phyloP scores from a whole-genome alignment of 352 stramenopile species.

The Pythium periplocum region DNA sequence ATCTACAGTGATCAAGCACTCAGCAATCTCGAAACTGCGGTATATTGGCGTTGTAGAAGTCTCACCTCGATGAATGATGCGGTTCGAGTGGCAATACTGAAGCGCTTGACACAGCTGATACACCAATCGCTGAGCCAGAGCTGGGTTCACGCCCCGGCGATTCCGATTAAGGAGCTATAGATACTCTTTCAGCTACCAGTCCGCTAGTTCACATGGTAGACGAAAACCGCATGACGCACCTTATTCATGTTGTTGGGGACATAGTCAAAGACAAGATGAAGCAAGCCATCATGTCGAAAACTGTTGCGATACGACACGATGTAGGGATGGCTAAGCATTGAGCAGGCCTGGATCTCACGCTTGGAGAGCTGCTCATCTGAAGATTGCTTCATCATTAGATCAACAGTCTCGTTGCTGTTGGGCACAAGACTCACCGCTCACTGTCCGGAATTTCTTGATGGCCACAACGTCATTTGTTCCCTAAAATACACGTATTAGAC shows the following conservation, averaged over 20 bases:
- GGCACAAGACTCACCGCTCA: conserved; percentile 23
- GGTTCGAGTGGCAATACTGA: conserved; percentile 71
- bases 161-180: conserved; percentile 49
- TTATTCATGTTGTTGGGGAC: conserved; percentile 67
- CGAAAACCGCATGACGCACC: conserved; percentile 17
- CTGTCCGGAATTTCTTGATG: conserved; percentile 83
- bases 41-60: background rate
- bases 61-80: conserved; percentile 76
- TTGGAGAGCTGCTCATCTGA: conserved; percentile 73
- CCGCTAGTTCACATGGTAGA: too few relatives aligned
- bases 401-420: too few relatives aligned
- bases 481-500: conserved; percentile 14
- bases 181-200: too few relatives aligned
- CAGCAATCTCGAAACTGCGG: too few relatives aligned
- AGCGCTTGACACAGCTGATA: conserved; percentile 76
- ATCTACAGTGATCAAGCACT: conserved; percentile 24
- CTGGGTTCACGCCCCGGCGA: conserved; percentile 51
- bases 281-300: conserved; percentile 68
- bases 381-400: background rate
- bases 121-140: conserved; percentile 37
- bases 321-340: conserved; percentile 74
- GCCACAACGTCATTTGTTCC: conserved; percentile 58
- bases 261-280: conserved; percentile 80
- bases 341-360: conserved; percentile 76
- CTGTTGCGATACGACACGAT: conserved; percentile 82